phyloP scores from a whole-genome alignment of 768 basidiomycete genomes.

The Boletus rubescentipes region DNA sequence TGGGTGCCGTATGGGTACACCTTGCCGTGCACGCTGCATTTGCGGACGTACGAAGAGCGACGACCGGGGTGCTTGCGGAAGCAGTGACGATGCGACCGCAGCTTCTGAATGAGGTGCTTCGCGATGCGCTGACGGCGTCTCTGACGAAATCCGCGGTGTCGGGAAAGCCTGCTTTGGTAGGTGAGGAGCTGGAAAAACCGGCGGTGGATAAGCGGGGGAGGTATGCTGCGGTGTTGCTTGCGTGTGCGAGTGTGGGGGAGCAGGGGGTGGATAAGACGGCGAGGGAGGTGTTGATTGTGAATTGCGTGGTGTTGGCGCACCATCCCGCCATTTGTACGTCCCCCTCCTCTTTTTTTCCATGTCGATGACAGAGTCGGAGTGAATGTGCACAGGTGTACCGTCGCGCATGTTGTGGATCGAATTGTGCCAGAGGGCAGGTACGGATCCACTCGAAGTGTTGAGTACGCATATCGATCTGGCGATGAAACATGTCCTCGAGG shows the following conservation, averaged over 20 bases:
- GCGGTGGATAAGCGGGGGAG: constrained; percentile 51
- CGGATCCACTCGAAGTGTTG: constrained; percentile 67
- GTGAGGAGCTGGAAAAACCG: constrained; percentile 39
- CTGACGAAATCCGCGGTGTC: constrained; percentile 39
- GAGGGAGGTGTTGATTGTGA: constrained; percentile 48
- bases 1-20: constrained; percentile 69
- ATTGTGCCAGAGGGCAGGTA: constrained; percentile 62
- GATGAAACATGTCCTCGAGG: constrained; percentile 48
- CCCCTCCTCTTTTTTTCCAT: neutral
- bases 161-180: constrained; percentile 7
- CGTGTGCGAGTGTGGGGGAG: constrained; percentile 43
- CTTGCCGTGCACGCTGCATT: constrained; percentile 60
- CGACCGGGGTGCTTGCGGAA: constrained; percentile 42
- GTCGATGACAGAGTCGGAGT: neutral
- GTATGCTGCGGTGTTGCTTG: constrained; percentile 52
- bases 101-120: constrained; percentile 51
- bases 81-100: constrained; percentile 43
- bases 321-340: constrained; percentile 62
- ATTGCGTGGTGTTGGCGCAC: constrained; percentile 69
- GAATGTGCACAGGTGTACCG: constrained; percentile 13
- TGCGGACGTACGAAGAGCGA: constrained; percentile 51
- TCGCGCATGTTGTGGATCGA: constrained; percentile 64
- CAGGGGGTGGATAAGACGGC: constrained; percentile 37
- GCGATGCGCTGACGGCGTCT: constrained; percentile 55
- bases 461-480: constrained; percentile 48